phyloP scores from a whole-genome alignment of 2,329 filamentous ascomycete species.

The Colletotrichum sojae region DNA sequence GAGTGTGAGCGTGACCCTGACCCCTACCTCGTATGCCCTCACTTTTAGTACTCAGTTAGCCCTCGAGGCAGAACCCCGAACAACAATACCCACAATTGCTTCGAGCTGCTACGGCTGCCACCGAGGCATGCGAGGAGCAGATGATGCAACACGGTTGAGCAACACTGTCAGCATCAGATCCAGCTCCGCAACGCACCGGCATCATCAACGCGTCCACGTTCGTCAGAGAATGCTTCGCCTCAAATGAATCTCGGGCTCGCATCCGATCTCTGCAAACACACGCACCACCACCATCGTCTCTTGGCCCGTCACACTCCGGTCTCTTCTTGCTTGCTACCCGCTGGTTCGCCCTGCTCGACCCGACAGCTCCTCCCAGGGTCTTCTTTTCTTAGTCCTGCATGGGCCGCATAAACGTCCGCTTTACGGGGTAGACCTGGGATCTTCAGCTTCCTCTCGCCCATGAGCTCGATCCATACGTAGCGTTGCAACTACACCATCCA shows the following conservation, averaged over 20 bases:
- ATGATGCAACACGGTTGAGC: conserved; percentile 2
- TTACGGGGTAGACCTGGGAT: conserved; percentile 38
- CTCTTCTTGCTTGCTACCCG: background rate
- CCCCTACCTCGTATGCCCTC: conserved; percentile 3
- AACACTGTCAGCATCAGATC: conserved; percentile 21
- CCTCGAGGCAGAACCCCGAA: background rate
- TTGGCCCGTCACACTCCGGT: conserved; percentile 20
- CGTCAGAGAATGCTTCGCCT: conserved; percentile 35
- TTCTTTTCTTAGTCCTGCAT: conserved; percentile 37
- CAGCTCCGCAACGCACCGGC: conserved; percentile 10
- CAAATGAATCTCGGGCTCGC: conserved; percentile 31
- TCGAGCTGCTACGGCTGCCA: conserved; percentile 18
- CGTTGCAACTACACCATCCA: conserved; percentile 21
- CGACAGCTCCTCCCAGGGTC: conserved; percentile 24
- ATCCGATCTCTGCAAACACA: conserved; percentile 36
- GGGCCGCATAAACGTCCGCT: conserved; percentile 36
- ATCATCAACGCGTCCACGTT: conserved; percentile 30
- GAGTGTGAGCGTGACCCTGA: background rate
- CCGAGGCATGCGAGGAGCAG: conserved; percentile 2
- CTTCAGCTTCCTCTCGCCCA: background rate
- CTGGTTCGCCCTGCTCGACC: background rate
- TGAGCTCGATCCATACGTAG: conserved; percentile 27
- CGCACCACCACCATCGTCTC: conserved; percentile 28
- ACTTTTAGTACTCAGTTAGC: background rate
- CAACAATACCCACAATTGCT: conserved; percentile 12